Percentiles rank a stretch among this genome's conserved stretches.
These are phyloP conservation scores for Hypoxylon sp. DNA, from an alignment of 2,329 filamentous ascomycete species.

Conservation along the genomic window DNA sequence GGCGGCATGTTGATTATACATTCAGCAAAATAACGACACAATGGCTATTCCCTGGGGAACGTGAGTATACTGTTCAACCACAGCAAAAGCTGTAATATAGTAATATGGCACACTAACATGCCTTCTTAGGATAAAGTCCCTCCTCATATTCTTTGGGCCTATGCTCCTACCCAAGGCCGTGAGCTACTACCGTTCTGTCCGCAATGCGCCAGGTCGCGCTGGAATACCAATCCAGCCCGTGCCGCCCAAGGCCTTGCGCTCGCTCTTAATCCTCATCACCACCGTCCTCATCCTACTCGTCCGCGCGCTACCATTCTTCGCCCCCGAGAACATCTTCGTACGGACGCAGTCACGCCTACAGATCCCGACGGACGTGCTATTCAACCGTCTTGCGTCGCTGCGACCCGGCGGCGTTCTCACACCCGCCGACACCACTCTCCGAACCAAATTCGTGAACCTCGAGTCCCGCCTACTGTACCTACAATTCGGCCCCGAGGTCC, in stretches of 20 bases:
- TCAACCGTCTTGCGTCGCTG: slow-evolving; percentile 77
- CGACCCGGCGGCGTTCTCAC: slow-evolving; percentile 67
- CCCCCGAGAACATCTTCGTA: slow-evolving; percentile 85
- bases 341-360: slow-evolving; percentile 85
- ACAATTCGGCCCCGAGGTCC: slow-evolving; percentile 80
- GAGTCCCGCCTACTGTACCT: slow-evolving; percentile 86
- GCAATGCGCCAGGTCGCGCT: slow-evolving; percentile 60
- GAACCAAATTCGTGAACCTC: slow-evolving; percentile 76
- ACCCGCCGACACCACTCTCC: slow-evolving; percentile 73
- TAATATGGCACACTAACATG: slow-evolving; percentile 31
- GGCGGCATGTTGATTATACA: slow-evolving; percentile 27
- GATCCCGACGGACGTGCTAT: slow-evolving; percentile 87
- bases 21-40: slow-evolving; percentile 30
- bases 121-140: slow-evolving; percentile 64
- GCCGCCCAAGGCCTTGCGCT: slow-evolving; percentile 66
- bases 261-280: slow-evolving; percentile 72
- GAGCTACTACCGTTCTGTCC: slow-evolving; percentile 72
- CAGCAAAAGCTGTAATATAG: neutral
- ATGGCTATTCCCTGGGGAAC: slow-evolving; percentile 64
- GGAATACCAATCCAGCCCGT: slow-evolving; percentile 69
- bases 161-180: slow-evolving; percentile 78
- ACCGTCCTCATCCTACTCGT: slow-evolving; percentile 67
- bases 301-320: slow-evolving; percentile 74
- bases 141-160: slow-evolving; percentile 77
- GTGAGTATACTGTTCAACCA: slow-evolving; percentile 56